Base-by-base conservation (phyloP, 2,329 filamentous ascomycete species). In the Trichoderma guizhouense region DNA sequence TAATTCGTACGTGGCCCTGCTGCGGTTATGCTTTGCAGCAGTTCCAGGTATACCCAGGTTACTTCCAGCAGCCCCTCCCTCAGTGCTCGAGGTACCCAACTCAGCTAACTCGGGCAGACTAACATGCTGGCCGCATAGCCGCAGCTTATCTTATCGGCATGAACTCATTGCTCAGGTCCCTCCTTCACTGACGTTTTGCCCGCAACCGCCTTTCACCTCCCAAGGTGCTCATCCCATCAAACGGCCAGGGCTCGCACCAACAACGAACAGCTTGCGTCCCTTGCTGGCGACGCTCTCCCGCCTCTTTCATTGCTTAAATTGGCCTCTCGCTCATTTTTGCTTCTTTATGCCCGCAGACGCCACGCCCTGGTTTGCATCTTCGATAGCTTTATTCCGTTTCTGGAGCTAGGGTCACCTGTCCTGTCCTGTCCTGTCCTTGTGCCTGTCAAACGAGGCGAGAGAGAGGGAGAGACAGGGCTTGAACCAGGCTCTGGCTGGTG, bases 61-160 rank as follows among this genome's bases (percentile, higher is more conserved):
- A 18, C 24, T 39, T 32, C n/a, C 26, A 65, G 39, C 47, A 18
- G 62, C 62, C 62, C 62, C 43, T 65, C n/a, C n/a, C n/a, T 58
- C 15, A n/a, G 28, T 30, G 24, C 24, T 7, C 21, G 11, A 47
- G 43, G 43, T 47, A 47, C 36, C 36, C 18, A 8, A 18, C 36
- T 32, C 15, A 39, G 36, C 36, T 39, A 39, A 39, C 7, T 18
- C 15, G n/a, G n/a, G n/a, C n/a, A 39, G 36, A 8, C 43, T n/a
- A 34, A 21, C 28, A 18, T 39, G 62, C 62, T 28, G 39, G 36
- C 36, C 36, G 36, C 36, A 39, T 39, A 39, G 36, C 36, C 18
- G 58, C n/a, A 58, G 53, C 69, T 71, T 71, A 71, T 71, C 69
- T 71, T 71, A 71, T 66, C 69, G 36, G 36, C 36, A 39, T 39